Percentiles rank a stretch among this genome's conserved stretches.
Evolutionary conservation across 495 filamentous ascomycete genomes (phyloP).

Genomic region (Geoglossum glabrum): DNA sequence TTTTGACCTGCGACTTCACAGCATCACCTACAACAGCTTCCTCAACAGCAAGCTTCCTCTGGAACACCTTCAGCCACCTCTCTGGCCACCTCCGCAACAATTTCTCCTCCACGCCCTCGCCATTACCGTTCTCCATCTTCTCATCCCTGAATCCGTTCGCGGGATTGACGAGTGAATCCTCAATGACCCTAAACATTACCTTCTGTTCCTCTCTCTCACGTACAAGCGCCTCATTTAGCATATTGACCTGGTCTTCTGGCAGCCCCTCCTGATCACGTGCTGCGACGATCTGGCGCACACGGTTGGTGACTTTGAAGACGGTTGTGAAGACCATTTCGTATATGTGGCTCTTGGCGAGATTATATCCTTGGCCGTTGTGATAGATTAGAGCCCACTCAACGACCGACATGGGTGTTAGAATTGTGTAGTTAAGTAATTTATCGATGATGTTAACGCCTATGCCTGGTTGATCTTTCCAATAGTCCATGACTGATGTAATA

Average conservation of each 20-base stretch:
- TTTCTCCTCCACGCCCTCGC: conserved; percentile 29
- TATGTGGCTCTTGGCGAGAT: conserved; percentile 49
- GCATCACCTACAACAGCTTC: conserved; percentile 22
- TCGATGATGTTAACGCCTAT: conserved; percentile 87
- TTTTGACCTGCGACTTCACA: neutral
- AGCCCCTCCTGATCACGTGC: conserved; percentile 33
- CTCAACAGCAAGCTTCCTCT: conserved; percentile 64
- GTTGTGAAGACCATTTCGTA: conserved; percentile 83
- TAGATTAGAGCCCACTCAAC: conserved; percentile 71
- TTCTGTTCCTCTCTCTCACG: conserved; percentile 53
- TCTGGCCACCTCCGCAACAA: conserved; percentile 64
- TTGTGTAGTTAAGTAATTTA: conserved; percentile 93
- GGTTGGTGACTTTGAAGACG: conserved; percentile 76
- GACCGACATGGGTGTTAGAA: conserved; percentile 63
- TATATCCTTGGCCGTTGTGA: conserved; percentile 39
- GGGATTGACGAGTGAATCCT: conserved; percentile 57
- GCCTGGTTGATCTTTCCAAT: conserved; percentile 85
- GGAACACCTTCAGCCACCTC: conserved; percentile 71
- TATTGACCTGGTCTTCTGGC: conserved; percentile 36
- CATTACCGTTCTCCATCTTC: conserved; percentile 34
- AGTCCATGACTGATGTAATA: conserved; percentile 70
- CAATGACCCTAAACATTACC: conserved; percentile 57
- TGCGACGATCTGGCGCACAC: conserved; percentile 62
- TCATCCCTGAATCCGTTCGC: conserved; percentile 54
- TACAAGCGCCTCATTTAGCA: conserved; percentile 42